Base-by-base conservation (phyloP, 331 rosid genomes). In the Prunus yedoensis region DNA sequence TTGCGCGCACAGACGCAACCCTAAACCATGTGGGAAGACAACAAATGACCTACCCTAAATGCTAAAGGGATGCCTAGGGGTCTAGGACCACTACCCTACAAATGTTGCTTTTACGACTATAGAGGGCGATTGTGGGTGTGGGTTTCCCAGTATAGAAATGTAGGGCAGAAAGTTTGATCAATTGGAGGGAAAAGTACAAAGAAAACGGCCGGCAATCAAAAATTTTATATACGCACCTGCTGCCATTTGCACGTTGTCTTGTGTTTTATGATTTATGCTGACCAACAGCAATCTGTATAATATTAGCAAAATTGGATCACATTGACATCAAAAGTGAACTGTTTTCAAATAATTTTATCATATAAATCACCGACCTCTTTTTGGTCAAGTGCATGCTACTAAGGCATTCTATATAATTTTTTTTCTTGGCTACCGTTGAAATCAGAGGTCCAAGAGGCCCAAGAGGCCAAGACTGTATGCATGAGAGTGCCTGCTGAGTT, bases 1-100 rank as follows among this genome's bases (percentile, higher is more conserved):
- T 60, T 60, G 38, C 27, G 38, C n/a, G 8, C 25, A 30, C 43
- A 17, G 76, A 77, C 46, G 46, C 62, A 27, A 52, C 71, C 73
- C 80, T 41, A 75, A 51, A 65, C 78, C 83, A 79, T 78, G 87
- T 83, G 87, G 73, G 81, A 63, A 51, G 70, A 75, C 71, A 68
- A 65, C 12, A 69, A 79, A 56, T 57, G 78, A 70, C 80, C 78
- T 7, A 83, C 78, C 72, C 78, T 71, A 79, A 78, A 65, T 47
- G 82, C 79, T 68, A 71, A 65, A 82, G 85, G 85, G 46, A 61
- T 46, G 5, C 13, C 18, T 54, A 70, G 13, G 46, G 32, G 69
- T 62, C 45, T 35, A 65, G 53, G 77, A 27, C 65, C 53, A 47
- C 73, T 76, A 27, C 67, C 74, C 68, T 60, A 18, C 56, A 47